Base-by-base conservation (phyloP, 202 grass and related monocot genomes). In the Cymbopogon flexuosus region DNA sequence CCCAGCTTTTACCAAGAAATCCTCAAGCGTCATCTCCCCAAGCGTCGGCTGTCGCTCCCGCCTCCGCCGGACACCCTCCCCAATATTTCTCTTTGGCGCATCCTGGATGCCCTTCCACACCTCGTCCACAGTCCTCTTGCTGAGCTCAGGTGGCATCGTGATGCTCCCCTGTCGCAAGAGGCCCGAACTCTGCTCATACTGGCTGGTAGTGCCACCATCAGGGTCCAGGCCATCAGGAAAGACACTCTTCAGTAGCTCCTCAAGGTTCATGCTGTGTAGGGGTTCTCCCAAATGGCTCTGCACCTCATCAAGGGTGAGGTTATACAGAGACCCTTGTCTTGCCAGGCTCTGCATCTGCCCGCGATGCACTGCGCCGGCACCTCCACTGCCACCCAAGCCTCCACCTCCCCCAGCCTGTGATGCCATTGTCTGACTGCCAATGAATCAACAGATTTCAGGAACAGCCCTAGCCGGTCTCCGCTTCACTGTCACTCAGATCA, bases 71-170 rank as follows among this genome's bases (percentile, higher is more conserved):
- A 65, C 57, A 35, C 86, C 64, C 46, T 77, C 73, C 10, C 62
- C 11, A 6, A 16, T 59, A 29, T 39, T 81, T 62, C 79, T 85
- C 70, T 80, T 84, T 0, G 87, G 80, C 2, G 23, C 64, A 37
- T 82, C 84, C 58, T 89, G 88, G 68, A 97, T 93, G 70, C 83
- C 87, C 76, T 84, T 94, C 95, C 95, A 98, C 19, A 98, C 95
- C 82, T 98, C 92, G 73, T 95, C 92, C 40, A 98, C 88, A 4
- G 92, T 95, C 85, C 91, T 95, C 84, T 93, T 93, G 88, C 92
- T 90, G 45, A 98, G 88, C 40, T 86, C 88, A 10, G 70, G 77
- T 1, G 92, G 92, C 95, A 98, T 91, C 0, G 90, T 86, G 72
- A 98, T 86, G 84, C 95, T 95, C 4, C 86, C 92, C 79, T 98